A percentile compares a stretch with the other conserved stretches of the same genome.
Evolutionary conservation across 352 stramenopile genomes (phyloP).

Genomic region (Aphanomyces astaci): DNA sequence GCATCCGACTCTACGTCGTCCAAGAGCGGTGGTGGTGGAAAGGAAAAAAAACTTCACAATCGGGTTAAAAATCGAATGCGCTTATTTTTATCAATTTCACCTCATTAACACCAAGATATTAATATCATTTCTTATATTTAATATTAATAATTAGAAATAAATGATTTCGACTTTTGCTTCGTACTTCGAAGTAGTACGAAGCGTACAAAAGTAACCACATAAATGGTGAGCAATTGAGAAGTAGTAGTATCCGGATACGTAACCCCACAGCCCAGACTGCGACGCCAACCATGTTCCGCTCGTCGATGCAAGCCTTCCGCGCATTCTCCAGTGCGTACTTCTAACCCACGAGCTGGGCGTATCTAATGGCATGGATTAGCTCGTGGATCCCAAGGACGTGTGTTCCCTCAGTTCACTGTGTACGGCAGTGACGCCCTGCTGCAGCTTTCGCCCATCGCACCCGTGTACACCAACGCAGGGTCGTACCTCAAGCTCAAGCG

Average conservation of each 20-base stretch:
- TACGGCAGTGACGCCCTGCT: conserved; percentile 71
- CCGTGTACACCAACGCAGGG: conserved; percentile 50
- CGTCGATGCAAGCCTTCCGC: conserved; percentile 7
- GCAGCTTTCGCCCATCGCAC: conserved; percentile 50
- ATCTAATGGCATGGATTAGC: not conserved
- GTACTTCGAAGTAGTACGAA: too few species aligned
- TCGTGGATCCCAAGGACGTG: conserved; percentile 33
- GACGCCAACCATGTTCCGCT: not conserved
- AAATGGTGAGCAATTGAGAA: too few species aligned
- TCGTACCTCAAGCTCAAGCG: conserved; percentile 81
- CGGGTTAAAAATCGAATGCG: too few species aligned
- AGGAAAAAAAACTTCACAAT: too few species aligned
- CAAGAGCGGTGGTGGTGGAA: too few species aligned
- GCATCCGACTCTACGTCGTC: too few species aligned
- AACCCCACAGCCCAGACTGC: not conserved
- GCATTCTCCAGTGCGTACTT: conserved; percentile 1
- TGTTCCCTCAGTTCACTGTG: conserved; percentile 66
- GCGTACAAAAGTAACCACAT: too few species aligned
- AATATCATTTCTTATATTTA: too few species aligned
- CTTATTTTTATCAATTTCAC: too few species aligned
- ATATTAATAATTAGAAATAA: too few species aligned
- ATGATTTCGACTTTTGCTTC: too few species aligned
- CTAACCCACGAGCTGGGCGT: not conserved
- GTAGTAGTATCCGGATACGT: conserved; percentile 1
- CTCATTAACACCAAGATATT: too few species aligned